Conservation (phyloP, 2,329 filamentous ascomycete genomes). For the Diaporthe sp. region DNA sequence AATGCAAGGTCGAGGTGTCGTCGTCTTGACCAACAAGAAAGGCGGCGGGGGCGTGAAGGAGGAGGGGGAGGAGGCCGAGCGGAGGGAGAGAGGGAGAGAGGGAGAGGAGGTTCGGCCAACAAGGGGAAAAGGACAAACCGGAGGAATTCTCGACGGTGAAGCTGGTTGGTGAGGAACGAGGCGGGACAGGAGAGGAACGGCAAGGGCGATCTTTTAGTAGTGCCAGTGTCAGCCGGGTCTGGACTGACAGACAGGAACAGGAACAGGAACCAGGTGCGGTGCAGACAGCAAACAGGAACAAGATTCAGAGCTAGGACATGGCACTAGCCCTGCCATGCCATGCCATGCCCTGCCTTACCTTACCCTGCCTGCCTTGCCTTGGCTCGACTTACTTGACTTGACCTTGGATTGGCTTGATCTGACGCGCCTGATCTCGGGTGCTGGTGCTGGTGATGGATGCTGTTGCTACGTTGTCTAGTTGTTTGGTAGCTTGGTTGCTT, state of each 20-base stretch:
- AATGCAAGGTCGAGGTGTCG: slow-evolving; percentile 11
- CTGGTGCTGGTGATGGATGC: not conserved
- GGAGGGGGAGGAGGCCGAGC: slow-evolving; percentile 22
- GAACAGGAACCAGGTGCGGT: not conserved
- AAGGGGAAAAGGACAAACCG: slow-evolving; percentile 28
- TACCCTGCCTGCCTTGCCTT: not conserved
- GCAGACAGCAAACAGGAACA: slow-evolving; percentile 9
- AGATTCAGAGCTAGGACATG: slow-evolving; percentile 13
- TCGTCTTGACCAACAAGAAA: slow-evolving; percentile 15
- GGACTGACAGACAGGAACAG: slow-evolving; percentile 14
- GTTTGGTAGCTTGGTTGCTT: not conserved
- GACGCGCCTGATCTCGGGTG: not conserved
- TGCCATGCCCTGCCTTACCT: not conserved
- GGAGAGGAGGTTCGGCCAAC: slow-evolving; percentile 23
- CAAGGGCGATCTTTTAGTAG: slow-evolving; percentile 38
- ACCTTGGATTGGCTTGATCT: not conserved
- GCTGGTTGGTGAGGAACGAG: slow-evolving; percentile 29
- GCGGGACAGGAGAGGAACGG: slow-evolving; percentile 27
- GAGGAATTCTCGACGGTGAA: slow-evolving; percentile 40
- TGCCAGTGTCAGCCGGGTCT: slow-evolving; percentile 29
- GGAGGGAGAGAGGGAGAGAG: slow-evolving; percentile 18
- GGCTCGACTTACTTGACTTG: slow-evolving; percentile 12
- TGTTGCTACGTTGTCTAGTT: not conserved
- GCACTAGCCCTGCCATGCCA: not conserved
- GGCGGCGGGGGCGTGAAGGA: slow-evolving; percentile 12